phyloP scores from a whole-genome alignment of 208 protist species.

The Tritrichomonas musculus region DNA sequence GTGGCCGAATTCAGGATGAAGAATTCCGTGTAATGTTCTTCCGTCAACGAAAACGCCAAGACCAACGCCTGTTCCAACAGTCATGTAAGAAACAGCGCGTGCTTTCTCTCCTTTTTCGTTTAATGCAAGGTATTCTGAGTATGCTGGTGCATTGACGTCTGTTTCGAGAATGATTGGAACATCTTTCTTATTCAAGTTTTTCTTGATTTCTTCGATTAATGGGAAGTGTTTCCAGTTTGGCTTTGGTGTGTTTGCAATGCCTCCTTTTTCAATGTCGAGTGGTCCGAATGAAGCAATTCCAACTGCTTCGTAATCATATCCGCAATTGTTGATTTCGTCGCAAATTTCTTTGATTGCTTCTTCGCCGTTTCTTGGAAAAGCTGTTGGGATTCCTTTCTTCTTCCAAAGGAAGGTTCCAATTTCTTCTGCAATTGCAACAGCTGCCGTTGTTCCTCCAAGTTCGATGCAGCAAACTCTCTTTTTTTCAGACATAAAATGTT shows the following conservation, averaged over 20 bases:
- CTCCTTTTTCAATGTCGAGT: slow-evolving; percentile 46
- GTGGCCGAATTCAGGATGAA: slow-evolving; percentile 64
- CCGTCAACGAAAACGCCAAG: slow-evolving; percentile 56
- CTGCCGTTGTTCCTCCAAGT: neutral
- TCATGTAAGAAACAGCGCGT: slow-evolving; percentile 57
- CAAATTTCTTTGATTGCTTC: neutral
- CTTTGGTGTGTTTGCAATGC: neutral
- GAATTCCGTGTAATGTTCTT: slow-evolving; percentile 54
- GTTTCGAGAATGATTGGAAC: neutral
- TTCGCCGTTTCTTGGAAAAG: neutral
- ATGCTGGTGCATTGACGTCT: slow-evolving; percentile 13
- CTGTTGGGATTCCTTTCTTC: neutral
- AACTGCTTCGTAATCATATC: slow-evolving; percentile 40
- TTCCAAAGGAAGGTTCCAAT: neutral
- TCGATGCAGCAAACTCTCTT: neutral
- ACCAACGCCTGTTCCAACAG: slow-evolving; percentile 64
- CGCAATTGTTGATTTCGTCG: neutral
- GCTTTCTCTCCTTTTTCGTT: neutral
- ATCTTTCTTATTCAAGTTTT: neutral
- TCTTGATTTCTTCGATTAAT: neutral
- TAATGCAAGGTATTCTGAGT: neutral
- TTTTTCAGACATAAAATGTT: no score
- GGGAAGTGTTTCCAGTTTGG: neutral
- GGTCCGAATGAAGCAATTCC: slow-evolving; percentile 63
- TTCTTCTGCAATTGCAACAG: neutral